These are phyloP conservation scores for Emydomyces testavorans DNA, from an alignment of 2,329 filamentous ascomycete genomes.

Conservation along the genomic window DNA sequence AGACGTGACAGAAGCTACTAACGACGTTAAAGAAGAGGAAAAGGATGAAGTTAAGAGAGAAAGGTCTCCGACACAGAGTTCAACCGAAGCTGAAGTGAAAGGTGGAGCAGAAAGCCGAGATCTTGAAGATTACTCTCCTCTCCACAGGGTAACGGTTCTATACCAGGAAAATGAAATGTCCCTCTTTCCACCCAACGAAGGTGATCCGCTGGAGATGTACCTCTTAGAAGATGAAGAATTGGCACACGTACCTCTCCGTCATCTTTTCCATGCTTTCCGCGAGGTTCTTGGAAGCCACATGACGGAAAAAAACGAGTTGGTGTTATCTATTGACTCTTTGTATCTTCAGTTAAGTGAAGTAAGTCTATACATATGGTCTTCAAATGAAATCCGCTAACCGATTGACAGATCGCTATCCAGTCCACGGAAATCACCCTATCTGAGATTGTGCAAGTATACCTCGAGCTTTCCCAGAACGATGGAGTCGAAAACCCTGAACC, in stretches of 20 bases:
- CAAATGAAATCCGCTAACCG: constrained; percentile 19
- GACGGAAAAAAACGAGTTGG: constrained; percentile 46
- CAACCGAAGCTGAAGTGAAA: not conserved
- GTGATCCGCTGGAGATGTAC: constrained; percentile 44
- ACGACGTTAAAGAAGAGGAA: not conserved
- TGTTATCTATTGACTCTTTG: constrained; percentile 44
- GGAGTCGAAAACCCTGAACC: constrained; percentile 42
- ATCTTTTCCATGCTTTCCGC: constrained; percentile 48
- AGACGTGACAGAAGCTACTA: not conserved
- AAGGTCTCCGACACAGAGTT: not conserved
- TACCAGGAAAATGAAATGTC: constrained; percentile 47
- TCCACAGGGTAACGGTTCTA: constrained; percentile 43
- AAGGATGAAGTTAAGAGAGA: not conserved
- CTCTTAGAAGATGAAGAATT: constrained; percentile 47
- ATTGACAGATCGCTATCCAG: constrained; percentile 40
- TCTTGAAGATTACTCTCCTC: constrained; percentile 12
- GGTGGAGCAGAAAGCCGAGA: constrained; percentile 11
- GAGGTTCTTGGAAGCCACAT: constrained; percentile 45
- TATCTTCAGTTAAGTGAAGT: constrained; percentile 49
- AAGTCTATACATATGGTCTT: constrained; percentile 22
- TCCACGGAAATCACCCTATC: constrained; percentile 42
- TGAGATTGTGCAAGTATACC: constrained; percentile 49
- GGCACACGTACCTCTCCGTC: constrained; percentile 41
- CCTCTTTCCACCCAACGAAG: constrained; percentile 46
- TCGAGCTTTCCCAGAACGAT: constrained; percentile 50